phyloP scores from a whole-genome alignment of 441 rosid species.

The Lepidium campestre region DNA sequence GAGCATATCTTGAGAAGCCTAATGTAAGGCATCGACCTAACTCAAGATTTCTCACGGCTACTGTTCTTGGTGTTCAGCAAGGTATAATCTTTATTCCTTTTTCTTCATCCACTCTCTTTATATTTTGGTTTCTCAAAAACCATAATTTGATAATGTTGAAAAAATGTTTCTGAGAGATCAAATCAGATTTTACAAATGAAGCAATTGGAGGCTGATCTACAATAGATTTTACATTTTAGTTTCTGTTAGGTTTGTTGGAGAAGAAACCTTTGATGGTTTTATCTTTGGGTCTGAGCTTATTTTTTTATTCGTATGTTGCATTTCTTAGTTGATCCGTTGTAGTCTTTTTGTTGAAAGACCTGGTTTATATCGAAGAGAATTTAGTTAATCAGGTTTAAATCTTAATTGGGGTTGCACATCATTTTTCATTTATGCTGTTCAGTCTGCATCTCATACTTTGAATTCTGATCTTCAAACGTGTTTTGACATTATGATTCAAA shows the following conservation, averaged over 20 bases:
- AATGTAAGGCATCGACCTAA: conserved; percentile 66
- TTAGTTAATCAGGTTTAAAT: neutral
- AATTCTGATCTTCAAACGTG: neutral
- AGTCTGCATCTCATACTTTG: neutral
- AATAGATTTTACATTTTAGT: neutral
- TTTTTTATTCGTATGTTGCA: neutral
- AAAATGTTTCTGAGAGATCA: neutral
- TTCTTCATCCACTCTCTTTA: neutral
- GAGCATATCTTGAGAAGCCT: conserved; percentile 70
- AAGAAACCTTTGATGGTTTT: neutral
- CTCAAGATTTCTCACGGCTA: conserved; percentile 81
- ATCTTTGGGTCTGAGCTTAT: neutral
- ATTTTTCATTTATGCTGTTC: neutral
- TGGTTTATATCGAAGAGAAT: neutral
- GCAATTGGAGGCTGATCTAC: neutral
- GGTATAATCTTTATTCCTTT: conserved; percentile 31
- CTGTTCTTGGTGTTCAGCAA: conserved; percentile 89
- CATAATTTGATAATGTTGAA: neutral
- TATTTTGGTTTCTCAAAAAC: neutral
- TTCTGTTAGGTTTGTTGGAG: neutral
- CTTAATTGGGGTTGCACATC: neutral
- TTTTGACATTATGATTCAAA: neutral
- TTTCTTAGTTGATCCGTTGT: neutral
- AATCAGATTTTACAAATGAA: neutral
- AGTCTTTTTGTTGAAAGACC: neutral